Conservation (phyloP, 2,329 filamentous ascomycete species). For the Scytalidium sp. region DNA sequence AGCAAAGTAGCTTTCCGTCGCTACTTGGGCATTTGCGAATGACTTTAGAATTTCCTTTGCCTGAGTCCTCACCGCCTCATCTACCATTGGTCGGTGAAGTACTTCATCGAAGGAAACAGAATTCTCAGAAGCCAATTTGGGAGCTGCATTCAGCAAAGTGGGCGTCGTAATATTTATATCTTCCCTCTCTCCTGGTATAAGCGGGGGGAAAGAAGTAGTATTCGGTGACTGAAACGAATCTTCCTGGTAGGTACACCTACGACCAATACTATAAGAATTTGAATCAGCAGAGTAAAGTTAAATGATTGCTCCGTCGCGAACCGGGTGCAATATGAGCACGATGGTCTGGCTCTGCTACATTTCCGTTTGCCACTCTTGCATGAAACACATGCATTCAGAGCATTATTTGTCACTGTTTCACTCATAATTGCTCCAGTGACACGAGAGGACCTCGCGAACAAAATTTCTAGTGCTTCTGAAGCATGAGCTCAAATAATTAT, state of each 20-base stretch:
- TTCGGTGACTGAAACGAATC: not conserved
- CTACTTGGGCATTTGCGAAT: not conserved
- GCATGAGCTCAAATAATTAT: too few relatives aligned
- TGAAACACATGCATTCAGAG: slow-evolving; percentile 7
- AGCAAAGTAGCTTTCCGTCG: slow-evolving; percentile 3
- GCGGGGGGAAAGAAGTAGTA: not conserved
- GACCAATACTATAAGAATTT: slow-evolving; percentile 2
- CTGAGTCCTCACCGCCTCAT: slow-evolving; percentile 1
- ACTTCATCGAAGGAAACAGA: slow-evolving; percentile 3
- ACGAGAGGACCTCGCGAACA: not conserved
- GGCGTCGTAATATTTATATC: not conserved
- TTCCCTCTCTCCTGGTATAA: not conserved
- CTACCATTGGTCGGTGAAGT: slow-evolving; percentile 4
- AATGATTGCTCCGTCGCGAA: not conserved
- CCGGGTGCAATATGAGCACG: slow-evolving; percentile 8
- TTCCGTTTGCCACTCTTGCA: slow-evolving; percentile 11
- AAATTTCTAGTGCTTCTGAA: too few relatives aligned
- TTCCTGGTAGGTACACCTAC: slow-evolving; percentile 10
- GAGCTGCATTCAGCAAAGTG: not conserved
- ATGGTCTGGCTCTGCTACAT: slow-evolving; percentile 4
- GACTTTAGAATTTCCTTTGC: slow-evolving; percentile 1
- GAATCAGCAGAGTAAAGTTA: not conserved
- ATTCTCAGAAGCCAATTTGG: not conserved
- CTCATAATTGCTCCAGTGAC: not conserved
- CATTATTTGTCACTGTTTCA: not conserved